Percentiles rank a stretch among this genome's conserved stretches.
phyloP scores from a whole-genome alignment of 495 filamentous ascomycete genomes.

The Neurospora sp. region DNA sequence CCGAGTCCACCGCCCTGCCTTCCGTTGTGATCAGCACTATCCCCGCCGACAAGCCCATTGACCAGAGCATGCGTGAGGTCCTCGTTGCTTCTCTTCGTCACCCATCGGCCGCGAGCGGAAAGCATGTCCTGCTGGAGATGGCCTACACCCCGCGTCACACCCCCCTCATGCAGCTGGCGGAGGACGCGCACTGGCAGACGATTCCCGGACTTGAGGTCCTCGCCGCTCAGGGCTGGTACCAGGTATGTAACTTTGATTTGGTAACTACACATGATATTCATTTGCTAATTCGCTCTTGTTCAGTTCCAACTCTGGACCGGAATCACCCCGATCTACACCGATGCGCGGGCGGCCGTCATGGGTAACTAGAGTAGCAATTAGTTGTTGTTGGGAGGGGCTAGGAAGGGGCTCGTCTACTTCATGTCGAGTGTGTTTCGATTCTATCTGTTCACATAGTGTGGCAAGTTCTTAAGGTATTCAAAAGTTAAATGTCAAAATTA shows the following conservation, averaged over 20 bases:
- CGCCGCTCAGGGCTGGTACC: constrained; percentile 76
- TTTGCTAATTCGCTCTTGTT: constrained; percentile 6
- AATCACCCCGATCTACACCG: constrained; percentile 57
- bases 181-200: constrained; percentile 71
- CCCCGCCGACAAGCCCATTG: constrained; percentile 80
- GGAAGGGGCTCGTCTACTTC: not conserved
- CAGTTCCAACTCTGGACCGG: constrained; percentile 73
- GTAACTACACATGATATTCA: not conserved
- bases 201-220: constrained; percentile 86
- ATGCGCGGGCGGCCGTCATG: constrained; percentile 47
- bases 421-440: not conserved
- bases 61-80: constrained; percentile 56
- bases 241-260: constrained; percentile 30
- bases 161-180: constrained; percentile 74
- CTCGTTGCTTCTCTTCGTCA: constrained; percentile 48
- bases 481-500: not conserved
- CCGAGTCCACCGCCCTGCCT: constrained; percentile 42
- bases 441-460: not conserved
- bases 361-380: constrained; percentile 11
- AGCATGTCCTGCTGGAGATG: constrained; percentile 77
- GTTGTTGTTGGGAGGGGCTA: not conserved
- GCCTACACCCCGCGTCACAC: constrained; percentile 85
- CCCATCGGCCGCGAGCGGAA: constrained; percentile 22
- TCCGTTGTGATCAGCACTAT: constrained; percentile 79
- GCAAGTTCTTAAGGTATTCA: not conserved